phyloP scores from a whole-genome alignment of 805 yeast genomes.

The Cyberlindnera amylophila region DNA sequence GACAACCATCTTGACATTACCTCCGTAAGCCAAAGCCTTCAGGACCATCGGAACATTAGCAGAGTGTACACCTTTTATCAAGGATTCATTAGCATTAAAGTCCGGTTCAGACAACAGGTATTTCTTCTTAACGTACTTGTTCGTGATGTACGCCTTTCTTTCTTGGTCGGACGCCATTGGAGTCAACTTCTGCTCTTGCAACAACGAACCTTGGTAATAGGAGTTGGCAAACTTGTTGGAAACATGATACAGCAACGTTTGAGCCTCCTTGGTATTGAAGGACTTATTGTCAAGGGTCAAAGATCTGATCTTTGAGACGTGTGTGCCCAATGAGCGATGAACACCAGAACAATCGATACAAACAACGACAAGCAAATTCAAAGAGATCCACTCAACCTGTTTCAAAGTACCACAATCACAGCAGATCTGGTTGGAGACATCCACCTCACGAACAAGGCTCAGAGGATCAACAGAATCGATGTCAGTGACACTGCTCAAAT shows the following conservation, averaged over 20 bases:
- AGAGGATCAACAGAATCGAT: conserved; percentile 4
- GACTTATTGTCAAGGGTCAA: conserved; percentile 63
- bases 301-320: conserved; percentile 73
- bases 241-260: conserved; percentile 51
- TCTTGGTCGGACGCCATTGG: conserved; percentile 38
- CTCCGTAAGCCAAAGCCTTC: conserved; percentile 44
- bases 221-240: conserved; percentile 53
- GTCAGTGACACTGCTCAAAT: neutral
- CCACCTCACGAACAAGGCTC: conserved; percentile 29
- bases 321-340: conserved; percentile 85
- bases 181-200: conserved; percentile 26
- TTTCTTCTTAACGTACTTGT: conserved; percentile 57
- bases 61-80: conserved; percentile 51
- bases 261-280: conserved; percentile 54
- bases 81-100: conserved; percentile 30
- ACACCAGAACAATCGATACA: conserved; percentile 86
- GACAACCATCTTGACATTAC: conserved; percentile 40
- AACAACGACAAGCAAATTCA: conserved; percentile 64
- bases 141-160: conserved; percentile 55
- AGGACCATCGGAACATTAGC: conserved; percentile 45
- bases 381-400: conserved; percentile 83
- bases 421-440: conserved; percentile 59
- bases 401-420: conserved; percentile 72
- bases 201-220: conserved; percentile 50
- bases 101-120: conserved; percentile 32